Evolutionary conservation across 495 filamentous ascomycete genomes (phyloP), one percentile per base, ranked within the genome.

Genomic region (Penicillium roqueforti): DNA sequence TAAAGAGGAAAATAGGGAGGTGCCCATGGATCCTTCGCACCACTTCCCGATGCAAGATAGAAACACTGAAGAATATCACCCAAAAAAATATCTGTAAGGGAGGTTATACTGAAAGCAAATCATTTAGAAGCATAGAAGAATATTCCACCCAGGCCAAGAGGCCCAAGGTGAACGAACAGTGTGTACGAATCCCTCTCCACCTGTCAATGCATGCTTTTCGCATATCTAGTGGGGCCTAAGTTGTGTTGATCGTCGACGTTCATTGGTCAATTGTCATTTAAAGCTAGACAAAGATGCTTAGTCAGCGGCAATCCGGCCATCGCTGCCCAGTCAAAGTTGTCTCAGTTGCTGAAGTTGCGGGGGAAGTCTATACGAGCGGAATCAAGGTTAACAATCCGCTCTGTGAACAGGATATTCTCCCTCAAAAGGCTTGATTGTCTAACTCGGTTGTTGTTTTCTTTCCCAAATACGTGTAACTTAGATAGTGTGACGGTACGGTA

Each of bases 11-110:
- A 18, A 51, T 22, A 56, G 57, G 19, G 45, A 47, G 48, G 60
- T 49, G 53, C 60, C 43, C 67, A 69, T 69, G 48, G 49, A 43
- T 55, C 34, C 47, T 63, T 59, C 39, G 57, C 62, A 65, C 63
- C 53, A 57, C 57, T 40, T 39, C 31, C 34, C 26, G 38, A 40
- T 20, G 19, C 18, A 28, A 46, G 22, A 26, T 22, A 42, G 9
- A 53, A n/a, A n/a, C n/a, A 39, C 40, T 13, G 19, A 40, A 36
- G 7, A n/a, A 34, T 5, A 36, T 36, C 32, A 36, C 14, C 14
- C 6, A 36, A 36, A 7, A 36, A 6, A 36, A 16, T 36, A n/a
- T 36, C n/a, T 16, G 6, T 0, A 36, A 36, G 32, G 6, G n/a
- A 16, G 14, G 7, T 16, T 36, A 6, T 16, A 36, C 8, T 16